Percentiles rank a stretch among this genome's conserved stretches.
Evolutionary conservation across 2,329 filamentous ascomycete genomes (phyloP).

Genomic region (Penicillium sp.): DNA sequence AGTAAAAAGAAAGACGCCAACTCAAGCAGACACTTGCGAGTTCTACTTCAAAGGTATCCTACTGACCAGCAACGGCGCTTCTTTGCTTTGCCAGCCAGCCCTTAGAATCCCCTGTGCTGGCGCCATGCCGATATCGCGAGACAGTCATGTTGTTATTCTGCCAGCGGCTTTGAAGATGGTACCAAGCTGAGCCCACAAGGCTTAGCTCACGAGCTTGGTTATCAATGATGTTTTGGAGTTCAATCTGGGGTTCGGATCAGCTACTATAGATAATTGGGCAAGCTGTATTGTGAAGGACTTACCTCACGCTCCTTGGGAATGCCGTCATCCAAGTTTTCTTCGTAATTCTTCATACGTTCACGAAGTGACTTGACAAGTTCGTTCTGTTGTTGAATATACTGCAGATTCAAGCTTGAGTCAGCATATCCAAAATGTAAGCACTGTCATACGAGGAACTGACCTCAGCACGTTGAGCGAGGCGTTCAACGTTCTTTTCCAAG

Average conservation of each 20-base stretch:
- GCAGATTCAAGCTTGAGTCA: conserved; percentile 14
- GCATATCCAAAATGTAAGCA: background rate
- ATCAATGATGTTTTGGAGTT: conserved; percentile 44
- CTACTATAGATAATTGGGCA: background rate
- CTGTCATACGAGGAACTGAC: conserved; percentile 28
- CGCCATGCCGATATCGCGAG: conserved; percentile 42
- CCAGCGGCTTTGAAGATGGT: conserved; percentile 47
- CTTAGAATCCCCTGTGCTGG: conserved; percentile 39
- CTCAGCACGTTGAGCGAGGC: conserved; percentile 45
- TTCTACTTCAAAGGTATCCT: conserved; percentile 3
- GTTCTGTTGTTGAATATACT: conserved; percentile 47
- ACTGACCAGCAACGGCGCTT: conserved; percentile 41
- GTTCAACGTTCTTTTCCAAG: conserved; percentile 56
- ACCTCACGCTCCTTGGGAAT: conserved; percentile 45
- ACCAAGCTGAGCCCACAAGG: conserved; percentile 51
- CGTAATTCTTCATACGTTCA: conserved; percentile 42
- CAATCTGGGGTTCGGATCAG: conserved; percentile 33
- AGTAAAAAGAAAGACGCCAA: background rate
- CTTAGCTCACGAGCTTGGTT: conserved; percentile 45
- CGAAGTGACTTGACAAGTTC: conserved; percentile 45
- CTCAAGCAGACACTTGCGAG: background rate
- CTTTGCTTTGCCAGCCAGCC: conserved; percentile 50
- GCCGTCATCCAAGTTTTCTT: conserved; percentile 39
- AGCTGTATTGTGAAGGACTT: conserved; percentile 9
- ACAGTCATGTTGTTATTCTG: conserved; percentile 47